Evolutionary conservation across 2,329 filamentous ascomycete genomes (phyloP).

Genomic region (Botryotinia calthae): DNA sequence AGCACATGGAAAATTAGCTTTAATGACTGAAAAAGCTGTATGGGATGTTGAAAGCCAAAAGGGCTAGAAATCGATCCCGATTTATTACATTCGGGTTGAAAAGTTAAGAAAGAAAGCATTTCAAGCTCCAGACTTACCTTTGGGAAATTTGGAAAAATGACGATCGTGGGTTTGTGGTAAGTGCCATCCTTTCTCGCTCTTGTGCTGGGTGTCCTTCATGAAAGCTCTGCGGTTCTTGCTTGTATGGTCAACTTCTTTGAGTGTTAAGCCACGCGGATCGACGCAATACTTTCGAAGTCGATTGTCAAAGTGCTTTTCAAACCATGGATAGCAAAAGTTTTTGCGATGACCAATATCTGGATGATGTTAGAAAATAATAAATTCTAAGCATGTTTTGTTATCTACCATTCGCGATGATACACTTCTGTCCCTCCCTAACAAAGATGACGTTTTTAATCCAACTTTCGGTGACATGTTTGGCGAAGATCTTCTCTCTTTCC

Average conservation of each 20-base stretch:
- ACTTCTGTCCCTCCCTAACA: background rate
- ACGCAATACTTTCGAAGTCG: background rate
- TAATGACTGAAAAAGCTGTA: too few relatives aligned
- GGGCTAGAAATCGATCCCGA: background rate
- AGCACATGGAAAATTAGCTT: background rate
- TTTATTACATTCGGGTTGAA: background rate
- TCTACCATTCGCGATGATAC: background rate
- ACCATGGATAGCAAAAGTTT: background rate
- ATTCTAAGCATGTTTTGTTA: background rate
- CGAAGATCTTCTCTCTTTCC: background rate
- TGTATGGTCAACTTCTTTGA: background rate
- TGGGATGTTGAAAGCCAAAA: background rate
- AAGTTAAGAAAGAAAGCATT: background rate
- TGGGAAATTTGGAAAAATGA: background rate
- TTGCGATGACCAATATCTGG: background rate
- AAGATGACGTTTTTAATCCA: background rate
- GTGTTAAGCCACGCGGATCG: background rate
- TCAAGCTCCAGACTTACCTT: background rate
- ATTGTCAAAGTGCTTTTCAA: background rate
- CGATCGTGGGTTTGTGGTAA: background rate
- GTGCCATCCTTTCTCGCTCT: background rate
- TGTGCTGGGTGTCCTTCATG: background rate
- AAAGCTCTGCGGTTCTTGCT: background rate
- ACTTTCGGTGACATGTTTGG: background rate
- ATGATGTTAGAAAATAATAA: background rate